phyloP scores from a whole-genome alignment of 345 rosid genomes.

The Boechera retrofracta region DNA sequence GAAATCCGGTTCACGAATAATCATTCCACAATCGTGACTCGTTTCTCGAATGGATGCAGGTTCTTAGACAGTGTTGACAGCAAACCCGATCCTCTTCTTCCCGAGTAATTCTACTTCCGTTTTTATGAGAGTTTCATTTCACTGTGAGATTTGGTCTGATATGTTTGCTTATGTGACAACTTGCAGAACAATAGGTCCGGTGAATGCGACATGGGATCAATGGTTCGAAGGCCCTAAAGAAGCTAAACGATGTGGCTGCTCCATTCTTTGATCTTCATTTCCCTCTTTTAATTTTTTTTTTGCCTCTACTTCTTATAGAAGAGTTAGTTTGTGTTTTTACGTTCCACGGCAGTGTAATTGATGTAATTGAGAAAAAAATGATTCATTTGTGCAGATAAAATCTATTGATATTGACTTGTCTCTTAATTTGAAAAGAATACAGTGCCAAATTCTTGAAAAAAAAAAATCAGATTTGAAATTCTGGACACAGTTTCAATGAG shows the following conservation, averaged over 20 bases:
- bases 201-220: conserved; percentile 77
- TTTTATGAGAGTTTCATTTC: neutral
- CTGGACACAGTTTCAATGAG: conserved; percentile 15
- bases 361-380: conserved; percentile 36
- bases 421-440: conserved; percentile 10
- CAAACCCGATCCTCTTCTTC: conserved; percentile 77
- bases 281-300: neutral
- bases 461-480: conserved; percentile 10
- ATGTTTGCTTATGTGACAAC: conserved; percentile 5
- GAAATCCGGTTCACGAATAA: neutral
- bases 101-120: conserved; percentile 52
- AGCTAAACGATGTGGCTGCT: conserved; percentile 71
- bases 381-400: conserved; percentile 48
- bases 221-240: conserved; percentile 86
- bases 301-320: conserved; percentile 7
- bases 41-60: conserved; percentile 49
- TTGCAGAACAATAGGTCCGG: conserved; percentile 74
- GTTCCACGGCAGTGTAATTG: conserved; percentile 23
- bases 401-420: conserved; percentile 11
- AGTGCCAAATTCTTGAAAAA: conserved; percentile 1
- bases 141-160: conserved; percentile 23
- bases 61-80: conserved; percentile 58
- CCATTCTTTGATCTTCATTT: conserved; percentile 57
- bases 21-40: conserved; percentile 1
- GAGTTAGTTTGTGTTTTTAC: conserved; percentile 41